Evolutionary conservation across 352 stramenopile genomes (phyloP).

Genomic region (Phytophthora megakarya): DNA sequence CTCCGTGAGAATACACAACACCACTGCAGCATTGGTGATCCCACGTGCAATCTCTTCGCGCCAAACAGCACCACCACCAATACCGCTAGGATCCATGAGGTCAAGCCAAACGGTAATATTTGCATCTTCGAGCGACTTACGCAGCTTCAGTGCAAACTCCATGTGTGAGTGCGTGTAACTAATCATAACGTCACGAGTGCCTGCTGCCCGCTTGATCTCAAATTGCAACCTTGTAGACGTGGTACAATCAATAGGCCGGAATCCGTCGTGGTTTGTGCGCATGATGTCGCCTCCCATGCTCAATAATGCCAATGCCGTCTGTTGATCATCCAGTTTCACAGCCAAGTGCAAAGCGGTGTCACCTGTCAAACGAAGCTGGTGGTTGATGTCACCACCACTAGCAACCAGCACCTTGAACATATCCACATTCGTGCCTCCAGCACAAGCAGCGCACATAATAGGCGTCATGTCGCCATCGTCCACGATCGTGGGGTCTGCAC

Average conservation of each 20-base stretch:
- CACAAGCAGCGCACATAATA: conserved; percentile 76
- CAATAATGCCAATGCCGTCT: conserved; percentile 71
- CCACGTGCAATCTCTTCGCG: conserved; percentile 80
- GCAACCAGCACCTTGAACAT: conserved; percentile 78
- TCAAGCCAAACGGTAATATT: conserved; percentile 86
- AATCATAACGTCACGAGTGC: conserved; percentile 84
- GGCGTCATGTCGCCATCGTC: conserved; percentile 80
- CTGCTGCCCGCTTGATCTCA: conserved; percentile 75
- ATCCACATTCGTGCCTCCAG: conserved; percentile 60
- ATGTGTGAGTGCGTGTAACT: conserved; percentile 86
- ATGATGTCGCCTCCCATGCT: conserved; percentile 81
- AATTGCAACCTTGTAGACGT: conserved; percentile 78
- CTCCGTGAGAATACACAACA: conserved; percentile 81
- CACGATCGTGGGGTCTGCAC: conserved; percentile 70
- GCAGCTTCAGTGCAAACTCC: conserved; percentile 79
- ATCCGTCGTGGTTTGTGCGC: conserved; percentile 66
- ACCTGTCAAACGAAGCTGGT: conserved; percentile 64
- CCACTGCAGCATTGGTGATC: conserved; percentile 71
- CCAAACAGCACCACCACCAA: conserved; percentile 77
- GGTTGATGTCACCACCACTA: conserved; percentile 74
- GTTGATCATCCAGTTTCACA: conserved; percentile 80
- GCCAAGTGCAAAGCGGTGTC: conserved; percentile 81
- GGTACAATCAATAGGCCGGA: conserved; percentile 75
- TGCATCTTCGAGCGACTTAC: conserved; percentile 64
- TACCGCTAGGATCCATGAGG: conserved; percentile 85